Evolutionary conservation across 768 basidiomycete species (phyloP).

Genomic region (Mycena olivaceomarginata): DNA sequence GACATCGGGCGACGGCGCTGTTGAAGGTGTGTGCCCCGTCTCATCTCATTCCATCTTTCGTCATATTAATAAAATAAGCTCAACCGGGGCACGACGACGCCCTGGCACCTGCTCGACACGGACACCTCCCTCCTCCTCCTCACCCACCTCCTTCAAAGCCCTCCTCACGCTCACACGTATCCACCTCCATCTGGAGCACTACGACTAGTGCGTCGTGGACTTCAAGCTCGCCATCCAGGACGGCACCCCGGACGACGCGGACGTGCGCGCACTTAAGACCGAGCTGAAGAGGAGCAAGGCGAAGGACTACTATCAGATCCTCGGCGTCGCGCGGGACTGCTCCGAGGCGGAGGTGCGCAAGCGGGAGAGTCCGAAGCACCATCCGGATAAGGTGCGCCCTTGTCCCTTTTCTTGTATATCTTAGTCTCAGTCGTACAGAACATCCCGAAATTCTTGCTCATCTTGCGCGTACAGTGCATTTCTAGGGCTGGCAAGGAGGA

Average conservation of each 20-base stretch:
- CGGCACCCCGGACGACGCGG: slow-evolving; percentile 71
- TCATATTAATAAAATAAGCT: slow-evolving; percentile 64
- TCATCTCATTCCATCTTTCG: slow-evolving; percentile 7
- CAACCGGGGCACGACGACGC: slow-evolving; percentile 80
- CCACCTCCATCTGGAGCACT: slow-evolving; percentile 83
- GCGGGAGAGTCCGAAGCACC: slow-evolving; percentile 88
- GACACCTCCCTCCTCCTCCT: slow-evolving; percentile 78
- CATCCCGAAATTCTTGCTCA: no score
- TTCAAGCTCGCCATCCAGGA: slow-evolving; percentile 91
- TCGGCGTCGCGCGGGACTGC: slow-evolving; percentile 77
- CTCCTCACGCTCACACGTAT: slow-evolving; percentile 91
- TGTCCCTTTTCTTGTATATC: slow-evolving; percentile 14
- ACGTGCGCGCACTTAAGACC: slow-evolving; percentile 75
- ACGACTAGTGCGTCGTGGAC: slow-evolving; percentile 81
- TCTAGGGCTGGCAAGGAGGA: slow-evolving; percentile 97
- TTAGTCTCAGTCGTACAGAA: no score
- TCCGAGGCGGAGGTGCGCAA: slow-evolving; percentile 87
- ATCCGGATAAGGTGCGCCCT: slow-evolving; percentile 84
- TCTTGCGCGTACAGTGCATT: slow-evolving; percentile 78
- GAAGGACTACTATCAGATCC: slow-evolving; percentile 93
- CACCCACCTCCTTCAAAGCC: slow-evolving; percentile 87
- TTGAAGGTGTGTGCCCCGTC: slow-evolving; percentile 73
- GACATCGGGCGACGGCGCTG: slow-evolving; percentile 89
- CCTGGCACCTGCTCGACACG: slow-evolving; percentile 79
- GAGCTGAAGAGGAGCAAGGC: slow-evolving; percentile 92